These are phyloP conservation scores for Viscum album DNA, from an alignment of 177 flowering plant species.

Conservation along the genomic window DNA sequence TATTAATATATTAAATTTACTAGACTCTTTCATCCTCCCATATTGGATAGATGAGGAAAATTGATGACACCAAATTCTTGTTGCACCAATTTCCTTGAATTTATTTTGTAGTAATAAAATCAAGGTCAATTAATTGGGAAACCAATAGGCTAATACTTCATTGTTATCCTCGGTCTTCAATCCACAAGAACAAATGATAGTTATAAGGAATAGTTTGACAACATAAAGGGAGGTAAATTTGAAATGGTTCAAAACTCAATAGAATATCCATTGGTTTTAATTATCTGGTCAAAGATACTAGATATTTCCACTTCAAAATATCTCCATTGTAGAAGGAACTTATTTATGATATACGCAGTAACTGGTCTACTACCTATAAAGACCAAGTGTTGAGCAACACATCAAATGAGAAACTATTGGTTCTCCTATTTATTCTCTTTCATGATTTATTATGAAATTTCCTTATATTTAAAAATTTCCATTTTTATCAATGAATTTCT, in stretches of 20 bases:
- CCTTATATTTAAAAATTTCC: slow-evolving; percentile 64
- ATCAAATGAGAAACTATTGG: slow-evolving; percentile 79
- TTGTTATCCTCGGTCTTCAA: slow-evolving; percentile 84
- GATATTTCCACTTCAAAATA: slow-evolving; percentile 97
- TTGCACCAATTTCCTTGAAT: slow-evolving; percentile 81
- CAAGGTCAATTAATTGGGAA: slow-evolving; percentile 83
- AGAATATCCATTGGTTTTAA: slow-evolving; percentile 83
- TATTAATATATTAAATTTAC: no score
- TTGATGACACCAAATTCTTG: slow-evolving; percentile 73
- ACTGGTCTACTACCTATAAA: slow-evolving; percentile 74
- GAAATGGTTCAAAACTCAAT: slow-evolving; percentile 53
- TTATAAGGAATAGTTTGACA: slow-evolving; percentile 8
- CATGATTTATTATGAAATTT: slow-evolving; percentile 85
- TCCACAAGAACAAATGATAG: slow-evolving; percentile 6
- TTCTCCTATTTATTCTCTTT: slow-evolving; percentile 96
- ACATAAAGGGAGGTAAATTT: slow-evolving; percentile 6
- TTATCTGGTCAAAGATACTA: slow-evolving; percentile 80
- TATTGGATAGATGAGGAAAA: slow-evolving; percentile 72
- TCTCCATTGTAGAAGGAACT: slow-evolving; percentile 95
- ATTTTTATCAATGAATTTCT: slow-evolving; percentile 42
- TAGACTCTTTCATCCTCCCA: slow-evolving; percentile 96
- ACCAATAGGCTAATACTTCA: slow-evolving; percentile 81
- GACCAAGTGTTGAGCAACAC: slow-evolving; percentile 74
- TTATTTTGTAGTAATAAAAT: slow-evolving; percentile 83
- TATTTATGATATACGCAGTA: slow-evolving; percentile 91